Percentiles rank a stretch among this genome's conserved stretches.
These are phyloP conservation scores for Plectranthus barbatus DNA, from an alignment of 257 asterid genomes.

Conservation along the genomic window DNA sequence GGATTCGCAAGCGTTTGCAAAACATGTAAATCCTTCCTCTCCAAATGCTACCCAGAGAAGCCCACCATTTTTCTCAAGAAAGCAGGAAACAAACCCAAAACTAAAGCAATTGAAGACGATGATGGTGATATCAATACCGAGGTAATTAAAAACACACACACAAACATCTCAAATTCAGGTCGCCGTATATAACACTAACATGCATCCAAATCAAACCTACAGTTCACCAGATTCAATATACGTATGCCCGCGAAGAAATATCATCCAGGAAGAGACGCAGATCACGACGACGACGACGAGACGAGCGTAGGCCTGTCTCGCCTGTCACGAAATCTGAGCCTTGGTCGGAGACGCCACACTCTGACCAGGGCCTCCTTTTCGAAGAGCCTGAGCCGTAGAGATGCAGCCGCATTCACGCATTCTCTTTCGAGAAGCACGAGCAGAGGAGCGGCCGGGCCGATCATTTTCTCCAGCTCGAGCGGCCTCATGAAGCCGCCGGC, in stretches of 20 bases:
- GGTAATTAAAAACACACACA: no score
- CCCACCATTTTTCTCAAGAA: slow-evolving; percentile 15
- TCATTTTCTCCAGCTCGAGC: slow-evolving; percentile 48
- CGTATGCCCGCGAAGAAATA: background rate
- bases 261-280: background rate
- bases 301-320: slow-evolving; percentile 16
- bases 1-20: slow-evolving; percentile 37
- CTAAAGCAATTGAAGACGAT: slow-evolving; percentile 22
- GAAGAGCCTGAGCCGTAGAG: slow-evolving; percentile 26
- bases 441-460: no score
- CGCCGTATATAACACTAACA: no score
- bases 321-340: slow-evolving; percentile 9
- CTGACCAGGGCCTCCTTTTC: slow-evolving; percentile 14
- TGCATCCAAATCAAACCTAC: background rate
- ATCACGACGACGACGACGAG: background rate
- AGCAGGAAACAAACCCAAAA: slow-evolving; percentile 18
- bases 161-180: no score
- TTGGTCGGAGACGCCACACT: slow-evolving; percentile 3
- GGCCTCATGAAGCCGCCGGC: slow-evolving; percentile 55
- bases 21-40: slow-evolving; percentile 47
- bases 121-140: no score
- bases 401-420: slow-evolving; percentile 6
- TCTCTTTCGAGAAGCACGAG: no score
- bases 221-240: slow-evolving; percentile 14
- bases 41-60: slow-evolving; percentile 34